A percentile compares a stretch with the other conserved stretches of the same genome.
These are phyloP conservation scores for Diutina siamensis DNA, from an alignment of 1,139 yeast genomes.

Conservation along the genomic window DNA sequence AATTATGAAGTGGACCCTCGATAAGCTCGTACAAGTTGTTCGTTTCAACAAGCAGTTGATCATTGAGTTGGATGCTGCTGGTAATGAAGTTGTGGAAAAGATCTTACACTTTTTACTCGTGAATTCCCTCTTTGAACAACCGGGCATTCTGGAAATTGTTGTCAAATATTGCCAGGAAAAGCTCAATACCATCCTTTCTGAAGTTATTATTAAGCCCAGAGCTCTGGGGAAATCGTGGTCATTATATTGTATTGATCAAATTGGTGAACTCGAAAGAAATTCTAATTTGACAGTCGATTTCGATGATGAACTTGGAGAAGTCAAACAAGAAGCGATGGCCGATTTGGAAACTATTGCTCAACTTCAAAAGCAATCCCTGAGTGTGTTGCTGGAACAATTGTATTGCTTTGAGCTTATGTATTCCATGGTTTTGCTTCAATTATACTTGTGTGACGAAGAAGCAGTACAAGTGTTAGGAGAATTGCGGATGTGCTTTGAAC, in stretches of 20 bases:
- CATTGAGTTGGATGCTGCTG: constrained; percentile 9
- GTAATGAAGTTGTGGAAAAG: constrained; percentile 31
- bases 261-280: constrained; percentile 17
- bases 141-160: neutral
- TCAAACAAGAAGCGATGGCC: constrained; percentile 40
- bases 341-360: constrained; percentile 35
- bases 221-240: constrained; percentile 52
- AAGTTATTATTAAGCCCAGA: constrained; percentile 36
- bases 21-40: constrained; percentile 47
- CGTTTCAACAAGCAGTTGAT: constrained; percentile 30
- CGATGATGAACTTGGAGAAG: constrained; percentile 41
- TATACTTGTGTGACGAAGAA: constrained; percentile 72
- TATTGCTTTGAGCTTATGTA: constrained; percentile 57
- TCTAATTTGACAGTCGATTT: constrained; percentile 29
- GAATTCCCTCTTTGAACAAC: constrained; percentile 40
- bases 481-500: constrained; percentile 42
- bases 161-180: constrained; percentile 30
- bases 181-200: constrained; percentile 53
- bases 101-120: constrained; percentile 40
- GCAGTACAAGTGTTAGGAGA: constrained; percentile 70
- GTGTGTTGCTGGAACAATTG: constrained; percentile 15
- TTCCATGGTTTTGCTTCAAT: constrained; percentile 68
- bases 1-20: constrained; percentile 55
- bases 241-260: constrained; percentile 23
- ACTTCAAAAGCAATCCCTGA: constrained; percentile 12